A percentile compares a stretch with the other conserved stretches of the same genome.
Evolutionary conservation across 371 early-diverging fungal genomes (phyloP).

Genomic region (Saksenaea vasiformis): DNA sequence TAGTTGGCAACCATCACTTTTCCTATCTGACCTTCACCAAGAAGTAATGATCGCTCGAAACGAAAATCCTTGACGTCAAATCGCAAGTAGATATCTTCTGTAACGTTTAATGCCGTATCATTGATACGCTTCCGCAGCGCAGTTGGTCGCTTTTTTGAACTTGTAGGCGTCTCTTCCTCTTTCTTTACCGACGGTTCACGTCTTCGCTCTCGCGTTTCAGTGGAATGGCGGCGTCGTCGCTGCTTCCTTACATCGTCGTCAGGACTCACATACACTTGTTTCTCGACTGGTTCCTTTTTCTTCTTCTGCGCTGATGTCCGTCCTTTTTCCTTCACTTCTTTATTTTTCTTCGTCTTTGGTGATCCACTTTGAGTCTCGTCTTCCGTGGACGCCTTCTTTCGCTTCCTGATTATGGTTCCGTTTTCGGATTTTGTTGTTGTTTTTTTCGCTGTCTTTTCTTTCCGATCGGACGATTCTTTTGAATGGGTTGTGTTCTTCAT

Average conservation of each 20-base stretch:
- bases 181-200: not conserved
- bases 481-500: not conserved
- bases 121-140: not conserved
- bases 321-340: not conserved
- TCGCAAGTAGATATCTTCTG: not conserved
- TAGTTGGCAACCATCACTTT: constrained; percentile 24
- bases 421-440: too few species aligned
- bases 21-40: constrained; percentile 37
- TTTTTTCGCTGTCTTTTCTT: not conserved
- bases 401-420: not conserved
- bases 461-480: not conserved
- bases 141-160: not conserved
- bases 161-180: not conserved
- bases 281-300: not conserved
- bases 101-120: not conserved
- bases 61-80: not conserved
- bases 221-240: not conserved
- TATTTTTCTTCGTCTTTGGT: not conserved
- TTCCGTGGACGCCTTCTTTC: not conserved
- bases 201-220: not conserved
- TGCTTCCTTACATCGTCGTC: not conserved
- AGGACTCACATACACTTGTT: not conserved
- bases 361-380: not conserved
- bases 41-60: not conserved
- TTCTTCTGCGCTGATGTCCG: not conserved